Percentiles rank a stretch among this genome's conserved stretches.
phyloP scores from a whole-genome alignment of 805 yeast genomes.

The Myxozyma geophila region DNA sequence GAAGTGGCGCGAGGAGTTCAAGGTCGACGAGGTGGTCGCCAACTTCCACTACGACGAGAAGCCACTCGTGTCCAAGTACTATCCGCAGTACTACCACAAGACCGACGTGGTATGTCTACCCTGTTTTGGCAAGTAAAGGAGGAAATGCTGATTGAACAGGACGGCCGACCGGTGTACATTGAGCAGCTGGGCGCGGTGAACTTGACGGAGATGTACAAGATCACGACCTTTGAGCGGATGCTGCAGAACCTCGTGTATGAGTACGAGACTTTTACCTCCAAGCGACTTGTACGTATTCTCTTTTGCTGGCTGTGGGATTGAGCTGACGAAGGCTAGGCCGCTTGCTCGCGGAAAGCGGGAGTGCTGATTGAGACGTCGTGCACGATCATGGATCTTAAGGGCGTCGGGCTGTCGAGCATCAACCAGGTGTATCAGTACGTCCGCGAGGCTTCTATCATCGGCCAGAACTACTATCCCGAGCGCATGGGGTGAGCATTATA shows the following conservation, averaged over 20 bases:
- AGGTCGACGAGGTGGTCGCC: conserved; percentile 80
- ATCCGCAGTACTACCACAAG: conserved; percentile 97
- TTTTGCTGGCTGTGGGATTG: too few relatives aligned
- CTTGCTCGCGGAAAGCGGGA: conserved; percentile 84
- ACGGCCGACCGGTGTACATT: conserved; percentile 93
- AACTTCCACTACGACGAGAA: conserved; percentile 95
- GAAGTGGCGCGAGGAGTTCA: conserved; percentile 84
- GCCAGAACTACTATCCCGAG: conserved; percentile 98
- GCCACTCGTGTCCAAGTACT: conserved; percentile 60
- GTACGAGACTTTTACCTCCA: conserved; percentile 84
- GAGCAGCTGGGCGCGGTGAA: conserved; percentile 94
- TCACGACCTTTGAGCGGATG: conserved; percentile 96
- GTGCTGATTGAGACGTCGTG: conserved; percentile 90
- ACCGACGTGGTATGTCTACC: conserved; percentile 61
- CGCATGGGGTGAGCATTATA: conserved; percentile 80
- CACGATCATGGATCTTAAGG: conserved; percentile 93
- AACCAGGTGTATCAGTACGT: conserved; percentile 86
- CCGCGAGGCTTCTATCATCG: conserved; percentile 88
- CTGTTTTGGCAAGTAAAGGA: too few relatives aligned
- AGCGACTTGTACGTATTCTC: conserved; percentile 56
- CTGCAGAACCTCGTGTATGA: conserved; percentile 95
- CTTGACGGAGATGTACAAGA: conserved; percentile 85
- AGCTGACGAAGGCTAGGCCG: conserved; percentile 56
- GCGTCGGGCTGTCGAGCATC: conserved; percentile 83
- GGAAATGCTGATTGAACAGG: conserved; percentile 47